phyloP scores from a whole-genome alignment of 2,329 filamentous ascomycete species.

The Pyricularia pennisetigena region DNA sequence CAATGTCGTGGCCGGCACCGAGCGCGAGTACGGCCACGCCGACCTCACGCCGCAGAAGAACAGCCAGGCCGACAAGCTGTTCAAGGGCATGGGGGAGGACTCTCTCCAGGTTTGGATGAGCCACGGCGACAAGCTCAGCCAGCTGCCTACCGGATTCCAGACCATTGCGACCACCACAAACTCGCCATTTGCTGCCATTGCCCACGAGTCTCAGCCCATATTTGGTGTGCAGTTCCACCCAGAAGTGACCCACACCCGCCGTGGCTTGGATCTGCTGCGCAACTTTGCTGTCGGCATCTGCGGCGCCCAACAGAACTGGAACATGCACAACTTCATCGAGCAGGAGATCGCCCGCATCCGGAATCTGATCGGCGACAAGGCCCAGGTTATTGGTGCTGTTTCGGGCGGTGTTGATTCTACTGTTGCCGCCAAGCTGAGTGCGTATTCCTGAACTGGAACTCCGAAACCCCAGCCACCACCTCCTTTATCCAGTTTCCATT shows the following conservation, averaged over 20 bases:
- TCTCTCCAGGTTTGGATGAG: constrained; percentile 72
- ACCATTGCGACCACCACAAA: constrained; percentile 66
- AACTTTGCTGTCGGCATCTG: constrained; percentile 87
- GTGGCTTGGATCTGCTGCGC: constrained; percentile 59
- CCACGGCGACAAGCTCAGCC: constrained; percentile 43
- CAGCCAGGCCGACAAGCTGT: constrained; percentile 65
- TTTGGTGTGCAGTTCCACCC: constrained; percentile 37
- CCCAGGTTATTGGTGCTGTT: constrained; percentile 54
- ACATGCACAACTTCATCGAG: constrained; percentile 74
- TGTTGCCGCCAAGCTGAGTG: constrained; percentile 67
- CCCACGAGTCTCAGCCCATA: constrained; percentile 56
- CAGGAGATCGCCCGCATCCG: constrained; percentile 75
- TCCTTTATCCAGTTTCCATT: constrained; percentile 22
- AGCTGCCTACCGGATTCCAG: constrained; percentile 59
- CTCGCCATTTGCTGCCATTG: constrained; percentile 69
- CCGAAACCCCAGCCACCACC: background rate
- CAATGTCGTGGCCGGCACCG: constrained; percentile 15
- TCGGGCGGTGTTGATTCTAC: constrained; percentile 80
- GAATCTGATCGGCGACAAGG: constrained; percentile 68
- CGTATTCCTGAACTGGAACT: background rate
- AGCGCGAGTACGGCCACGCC: constrained; percentile 14
- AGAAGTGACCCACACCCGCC: constrained; percentile 48
- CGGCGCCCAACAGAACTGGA: constrained; percentile 67
- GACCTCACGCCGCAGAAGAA: constrained; percentile 14
- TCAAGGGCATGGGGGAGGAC: constrained; percentile 58